phyloP scores from a whole-genome alignment of 306 rosid species.

The Canavalia ensiformis region DNA sequence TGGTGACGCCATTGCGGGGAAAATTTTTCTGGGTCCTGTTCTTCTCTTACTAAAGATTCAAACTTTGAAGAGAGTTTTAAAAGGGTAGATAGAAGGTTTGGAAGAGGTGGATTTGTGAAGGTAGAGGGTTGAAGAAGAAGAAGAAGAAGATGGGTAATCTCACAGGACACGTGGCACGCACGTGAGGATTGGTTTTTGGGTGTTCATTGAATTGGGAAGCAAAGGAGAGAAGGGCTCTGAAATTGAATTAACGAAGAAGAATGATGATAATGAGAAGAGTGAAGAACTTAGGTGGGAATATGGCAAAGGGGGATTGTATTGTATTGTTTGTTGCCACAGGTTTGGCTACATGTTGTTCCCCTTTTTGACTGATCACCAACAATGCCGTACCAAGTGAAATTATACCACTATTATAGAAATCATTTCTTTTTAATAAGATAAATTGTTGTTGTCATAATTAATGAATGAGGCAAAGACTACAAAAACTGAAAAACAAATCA shows the following conservation, averaged over 20 bases:
- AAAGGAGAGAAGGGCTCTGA: constrained; percentile 3
- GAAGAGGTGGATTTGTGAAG: constrained; percentile 47
- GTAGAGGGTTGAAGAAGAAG: constrained; percentile 32
- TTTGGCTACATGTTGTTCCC: constrained; percentile 53
- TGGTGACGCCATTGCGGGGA: constrained; percentile 43
- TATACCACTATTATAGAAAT: background rate
- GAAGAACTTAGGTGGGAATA: constrained; percentile 35
- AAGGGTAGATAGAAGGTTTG: constrained; percentile 3
- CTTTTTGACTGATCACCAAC: constrained; percentile 44
- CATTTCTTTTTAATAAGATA: background rate
- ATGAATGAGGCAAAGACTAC: constrained; percentile 29
- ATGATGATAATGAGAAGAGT: constrained; percentile 11
- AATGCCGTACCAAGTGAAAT: constrained; percentile 44
- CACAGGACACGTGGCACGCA: constrained; percentile 65
- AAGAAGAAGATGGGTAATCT: constrained; percentile 37
- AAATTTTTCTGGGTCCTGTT: constrained; percentile 37
- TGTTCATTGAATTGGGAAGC: constrained; percentile 49
- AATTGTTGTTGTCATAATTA: constrained; percentile 25
- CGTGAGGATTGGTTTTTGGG: constrained; percentile 50
- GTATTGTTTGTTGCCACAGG: constrained; percentile 45
- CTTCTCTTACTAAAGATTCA: constrained; percentile 45
- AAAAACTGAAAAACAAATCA: constrained; percentile 34
- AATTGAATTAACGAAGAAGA: constrained; percentile 13
- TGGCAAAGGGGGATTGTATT: constrained; percentile 37
- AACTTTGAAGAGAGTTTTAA: constrained; percentile 34